Conservation (phyloP, 768 basidiomycete species). For the Imleria badia region DNA sequence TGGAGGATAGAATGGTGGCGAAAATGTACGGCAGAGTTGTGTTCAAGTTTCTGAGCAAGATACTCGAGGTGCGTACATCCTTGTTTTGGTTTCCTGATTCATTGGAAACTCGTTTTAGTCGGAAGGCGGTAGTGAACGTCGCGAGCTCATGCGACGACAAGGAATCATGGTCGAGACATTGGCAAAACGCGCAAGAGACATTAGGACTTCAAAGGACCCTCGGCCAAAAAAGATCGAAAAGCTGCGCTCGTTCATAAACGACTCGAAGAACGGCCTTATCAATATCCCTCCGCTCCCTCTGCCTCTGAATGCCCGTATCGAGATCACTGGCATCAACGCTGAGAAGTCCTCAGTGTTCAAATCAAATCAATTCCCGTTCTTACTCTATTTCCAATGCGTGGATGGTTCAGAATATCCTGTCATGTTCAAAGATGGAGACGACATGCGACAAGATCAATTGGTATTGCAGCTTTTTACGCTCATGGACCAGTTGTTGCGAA, state of each 20-base stretch:
- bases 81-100: not conserved
- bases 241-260: slow-evolving; percentile 78
- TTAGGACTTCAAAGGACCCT: slow-evolving; percentile 87
- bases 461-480: slow-evolving; percentile 98
- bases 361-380: slow-evolving; percentile 89
- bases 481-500: slow-evolving; percentile 91
- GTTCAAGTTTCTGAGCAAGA: slow-evolving; percentile 85
- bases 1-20: slow-evolving; percentile 81
- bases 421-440: slow-evolving; percentile 99
- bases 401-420: slow-evolving; percentile 88
- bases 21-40: slow-evolving; percentile 94
- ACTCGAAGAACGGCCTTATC: slow-evolving; percentile 81
- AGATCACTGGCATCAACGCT: slow-evolving; percentile 82
- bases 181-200: slow-evolving; percentile 81
- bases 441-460: slow-evolving; percentile 97
- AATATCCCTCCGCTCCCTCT: slow-evolving; percentile 81
- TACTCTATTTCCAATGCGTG: slow-evolving; percentile 85
- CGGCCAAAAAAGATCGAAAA: slow-evolving; percentile 98
- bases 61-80: slow-evolving; percentile 64
- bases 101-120: slow-evolving; percentile 38
- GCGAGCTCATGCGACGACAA: slow-evolving; percentile 89
- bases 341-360: slow-evolving; percentile 98
- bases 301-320: slow-evolving; percentile 85
- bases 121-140: slow-evolving; percentile 75
- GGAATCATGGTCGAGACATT: slow-evolving; percentile 86